Evolutionary conservation across 2,329 filamentous ascomycete species (phyloP).

Genomic region (Penicillium sp.): DNA sequence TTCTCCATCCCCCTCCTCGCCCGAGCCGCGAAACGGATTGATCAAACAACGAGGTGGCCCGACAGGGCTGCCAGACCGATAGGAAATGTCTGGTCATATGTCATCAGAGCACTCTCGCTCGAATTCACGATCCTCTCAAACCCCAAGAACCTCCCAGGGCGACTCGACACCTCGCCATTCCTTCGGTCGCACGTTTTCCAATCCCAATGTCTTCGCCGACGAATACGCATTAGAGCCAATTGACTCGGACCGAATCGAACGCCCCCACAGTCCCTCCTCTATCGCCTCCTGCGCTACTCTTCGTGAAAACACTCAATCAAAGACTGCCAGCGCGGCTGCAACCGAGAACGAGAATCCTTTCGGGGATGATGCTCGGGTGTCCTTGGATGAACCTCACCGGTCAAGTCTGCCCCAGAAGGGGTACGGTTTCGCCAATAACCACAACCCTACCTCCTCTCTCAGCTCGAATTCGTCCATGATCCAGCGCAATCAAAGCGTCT

Average conservation of each 20-base stretch:
- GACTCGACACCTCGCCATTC: conserved; percentile 33
- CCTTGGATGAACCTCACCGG: conserved; percentile 32
- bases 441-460: conserved; percentile 33
- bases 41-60: conserved; percentile 34
- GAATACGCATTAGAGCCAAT: conserved; percentile 47
- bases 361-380: conserved; percentile 35
- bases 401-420: conserved; percentile 39
- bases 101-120: conserved; percentile 38
- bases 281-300: conserved; percentile 34
- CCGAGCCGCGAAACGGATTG: conserved; percentile 29
- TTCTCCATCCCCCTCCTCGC: conserved; percentile 12
- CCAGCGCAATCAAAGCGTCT: conserved; percentile 44
- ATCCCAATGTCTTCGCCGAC: conserved; percentile 49
- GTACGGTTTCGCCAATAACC: conserved; percentile 27
- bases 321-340: conserved; percentile 22
- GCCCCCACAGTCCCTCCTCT: conserved; percentile 33
- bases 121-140: conserved; percentile 31
- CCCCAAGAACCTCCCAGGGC: conserved; percentile 23
- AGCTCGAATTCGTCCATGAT: conserved; percentile 33
- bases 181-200: conserved; percentile 34
- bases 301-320: conserved; percentile 28
- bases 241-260: conserved; percentile 34
- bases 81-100: conserved; percentile 40
- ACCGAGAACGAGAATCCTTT: conserved; percentile 35
- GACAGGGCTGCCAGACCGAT: conserved; percentile 36